A percentile compares a stretch with the other conserved stretches of the same genome.
phyloP scores from a whole-genome alignment of 805 yeast species.

The Cyberlindnera petersonii region DNA sequence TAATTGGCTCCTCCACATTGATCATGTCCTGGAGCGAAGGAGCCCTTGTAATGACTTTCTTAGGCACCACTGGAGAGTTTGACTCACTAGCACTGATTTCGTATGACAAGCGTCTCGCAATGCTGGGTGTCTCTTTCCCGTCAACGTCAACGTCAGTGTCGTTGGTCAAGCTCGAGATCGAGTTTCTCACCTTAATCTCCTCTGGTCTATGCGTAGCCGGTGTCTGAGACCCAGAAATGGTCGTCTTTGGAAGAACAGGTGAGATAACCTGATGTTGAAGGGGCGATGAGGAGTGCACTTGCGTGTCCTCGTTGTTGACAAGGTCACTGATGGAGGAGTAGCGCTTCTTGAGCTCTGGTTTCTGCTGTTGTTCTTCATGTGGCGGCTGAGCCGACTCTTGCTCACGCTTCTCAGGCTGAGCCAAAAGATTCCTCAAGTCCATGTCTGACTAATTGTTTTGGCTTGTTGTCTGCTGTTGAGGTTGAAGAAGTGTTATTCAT shows the following conservation, averaged over 20 bases:
- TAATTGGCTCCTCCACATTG: conserved; percentile 13
- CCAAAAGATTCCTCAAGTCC: conserved; percentile 24
- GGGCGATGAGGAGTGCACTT: conserved; percentile 6
- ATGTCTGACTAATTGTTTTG: conserved; percentile 10
- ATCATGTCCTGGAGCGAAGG: conserved; percentile 19
- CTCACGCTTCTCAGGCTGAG: conserved; percentile 6
- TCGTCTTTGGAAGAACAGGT: conserved; percentile 11
- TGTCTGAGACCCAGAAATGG: background rate
- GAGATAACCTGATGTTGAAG: conserved; percentile 9
- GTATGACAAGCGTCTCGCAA: conserved; percentile 29
- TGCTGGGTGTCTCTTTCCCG: conserved; percentile 37
- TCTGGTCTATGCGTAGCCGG: conserved; percentile 9
- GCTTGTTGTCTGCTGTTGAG: background rate
- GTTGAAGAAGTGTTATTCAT: no score
- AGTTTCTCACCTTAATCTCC: conserved; percentile 20
- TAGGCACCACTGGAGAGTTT: conserved; percentile 25
- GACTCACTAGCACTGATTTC: conserved; percentile 23
- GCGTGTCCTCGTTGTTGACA: conserved; percentile 16
- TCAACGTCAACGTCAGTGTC: conserved; percentile 42
- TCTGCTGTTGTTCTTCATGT: background rate
- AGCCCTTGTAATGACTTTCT: conserved; percentile 19
- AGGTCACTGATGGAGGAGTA: conserved; percentile 21
- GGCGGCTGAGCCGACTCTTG: background rate
- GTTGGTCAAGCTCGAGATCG: conserved; percentile 36
- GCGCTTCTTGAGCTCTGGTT: conserved; percentile 14